phyloP scores from a whole-genome alignment of 192 early-diverging fungal genomes.

The Podochytrium sp. region DNA sequence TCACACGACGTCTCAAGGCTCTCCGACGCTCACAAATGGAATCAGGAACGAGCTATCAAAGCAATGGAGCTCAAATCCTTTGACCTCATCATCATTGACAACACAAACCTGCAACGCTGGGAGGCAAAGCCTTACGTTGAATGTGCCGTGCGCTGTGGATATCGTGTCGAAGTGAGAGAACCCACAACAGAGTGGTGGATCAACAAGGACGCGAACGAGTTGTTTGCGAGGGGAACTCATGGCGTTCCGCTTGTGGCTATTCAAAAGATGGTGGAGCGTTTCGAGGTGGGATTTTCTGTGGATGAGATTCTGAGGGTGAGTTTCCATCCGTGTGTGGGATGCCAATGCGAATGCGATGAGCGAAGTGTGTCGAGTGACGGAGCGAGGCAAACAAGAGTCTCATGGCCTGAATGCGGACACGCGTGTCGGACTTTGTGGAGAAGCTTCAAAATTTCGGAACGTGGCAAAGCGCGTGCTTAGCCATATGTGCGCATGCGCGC shows the following conservation, averaged over 20 bases:
- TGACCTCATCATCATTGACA: conserved; percentile 52
- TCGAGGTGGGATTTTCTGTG: conserved; percentile 42
- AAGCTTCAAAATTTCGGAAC: background rate
- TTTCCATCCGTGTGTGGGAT: too few relatives aligned
- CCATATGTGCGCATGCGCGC: too few relatives aligned
- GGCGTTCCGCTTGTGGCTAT: conserved; percentile 44
- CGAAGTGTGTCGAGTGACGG: too few relatives aligned
- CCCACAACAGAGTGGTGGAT: conserved; percentile 53
- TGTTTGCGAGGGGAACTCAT: conserved; percentile 46
- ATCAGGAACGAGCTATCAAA: conserved; percentile 36
- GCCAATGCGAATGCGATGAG: too few relatives aligned
- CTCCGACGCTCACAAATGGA: conserved; percentile 44
- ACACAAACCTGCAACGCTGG: conserved; percentile 48
- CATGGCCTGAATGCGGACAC: too few relatives aligned
- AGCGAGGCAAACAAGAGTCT: too few relatives aligned
- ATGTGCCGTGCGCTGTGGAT: conserved; percentile 33
- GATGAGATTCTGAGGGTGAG: conserved; percentile 33
- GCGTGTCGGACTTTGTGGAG: background rate
- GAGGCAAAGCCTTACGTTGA: conserved; percentile 54
- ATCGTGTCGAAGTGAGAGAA: conserved; percentile 39
- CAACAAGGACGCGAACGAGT: conserved; percentile 29
- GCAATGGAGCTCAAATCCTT: conserved; percentile 10
- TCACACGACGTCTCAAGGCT: conserved; percentile 42
- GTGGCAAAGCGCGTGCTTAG: too few relatives aligned
- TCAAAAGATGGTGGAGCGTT: conserved; percentile 45